A percentile compares a stretch with the other conserved stretches of the same genome.
Evolutionary conservation across 2,329 filamentous ascomycete species (phyloP).

Genomic region (Periconia macrospinosa): DNA sequence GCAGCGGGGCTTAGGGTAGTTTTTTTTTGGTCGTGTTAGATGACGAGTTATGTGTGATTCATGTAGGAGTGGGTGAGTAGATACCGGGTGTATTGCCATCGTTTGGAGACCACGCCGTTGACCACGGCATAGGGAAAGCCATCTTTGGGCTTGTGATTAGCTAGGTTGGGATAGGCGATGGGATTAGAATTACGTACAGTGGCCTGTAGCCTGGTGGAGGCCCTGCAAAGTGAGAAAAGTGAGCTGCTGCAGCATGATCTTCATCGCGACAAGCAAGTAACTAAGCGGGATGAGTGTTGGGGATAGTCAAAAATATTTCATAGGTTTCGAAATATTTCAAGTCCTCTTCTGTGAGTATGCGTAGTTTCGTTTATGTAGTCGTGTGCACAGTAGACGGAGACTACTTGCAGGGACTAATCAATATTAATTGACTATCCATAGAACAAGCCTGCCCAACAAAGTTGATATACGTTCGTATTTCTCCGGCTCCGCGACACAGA

Average conservation of each 20-base stretch:
- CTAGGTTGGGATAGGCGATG: background rate
- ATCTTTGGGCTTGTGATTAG: background rate
- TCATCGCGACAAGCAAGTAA: background rate
- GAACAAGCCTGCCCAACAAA: too few relatives aligned
- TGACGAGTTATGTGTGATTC: background rate
- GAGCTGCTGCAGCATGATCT: conserved; percentile 5
- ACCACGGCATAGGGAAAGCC: conserved; percentile 9
- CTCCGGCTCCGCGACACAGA: too few relatives aligned
- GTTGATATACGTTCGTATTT: too few relatives aligned
- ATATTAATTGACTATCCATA: too few relatives aligned
- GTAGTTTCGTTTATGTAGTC: too few relatives aligned
- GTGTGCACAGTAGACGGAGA: too few relatives aligned
- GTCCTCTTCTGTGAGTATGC: too few relatives aligned
- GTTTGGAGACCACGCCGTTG: conserved; percentile 8
- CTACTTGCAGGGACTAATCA: too few relatives aligned
- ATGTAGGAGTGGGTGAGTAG: background rate
- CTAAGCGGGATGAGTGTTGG: too few relatives aligned
- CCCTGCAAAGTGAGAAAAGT: background rate
- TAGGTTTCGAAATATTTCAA: too few relatives aligned
- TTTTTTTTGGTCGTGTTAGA: background rate
- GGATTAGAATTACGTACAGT: conserved; percentile 1
- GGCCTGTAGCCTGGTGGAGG: background rate
- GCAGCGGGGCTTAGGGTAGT: background rate
- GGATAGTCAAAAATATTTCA: too few relatives aligned
- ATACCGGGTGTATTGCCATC: conserved; percentile 12